These are phyloP conservation scores for Pseudozyma pruni DNA, from an alignment of 1,284 basidiomycete species.

Conservation along the genomic window DNA sequence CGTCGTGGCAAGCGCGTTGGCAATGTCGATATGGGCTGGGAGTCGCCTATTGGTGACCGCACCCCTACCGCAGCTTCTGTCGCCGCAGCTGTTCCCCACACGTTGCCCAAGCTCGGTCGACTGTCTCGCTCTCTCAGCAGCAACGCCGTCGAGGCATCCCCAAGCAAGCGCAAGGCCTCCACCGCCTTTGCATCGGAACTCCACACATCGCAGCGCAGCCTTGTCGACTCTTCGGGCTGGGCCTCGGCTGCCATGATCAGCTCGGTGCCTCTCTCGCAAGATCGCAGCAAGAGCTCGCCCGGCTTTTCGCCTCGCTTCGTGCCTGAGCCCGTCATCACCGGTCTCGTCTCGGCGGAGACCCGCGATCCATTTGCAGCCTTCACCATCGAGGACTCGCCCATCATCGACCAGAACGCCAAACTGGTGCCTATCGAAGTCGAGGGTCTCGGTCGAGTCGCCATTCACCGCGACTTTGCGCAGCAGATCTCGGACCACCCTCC, in stretches of 20 bases:
- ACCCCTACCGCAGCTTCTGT: slow-evolving; percentile 24
- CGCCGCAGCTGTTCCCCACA: slow-evolving; percentile 33
- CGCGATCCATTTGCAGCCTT: slow-evolving; percentile 40
- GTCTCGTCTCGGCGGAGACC: slow-evolving; percentile 17
- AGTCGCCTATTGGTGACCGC: slow-evolving; percentile 28
- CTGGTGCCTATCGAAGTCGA: slow-evolving; percentile 50
- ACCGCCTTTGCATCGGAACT: slow-evolving; percentile 45
- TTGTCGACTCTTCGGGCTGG: slow-evolving; percentile 48
- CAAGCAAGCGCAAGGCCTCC: slow-evolving; percentile 45
- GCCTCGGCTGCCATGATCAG: slow-evolving; percentile 51
- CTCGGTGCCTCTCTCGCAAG: slow-evolving; percentile 32
- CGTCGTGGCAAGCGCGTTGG: slow-evolving; percentile 47
- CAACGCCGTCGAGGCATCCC: slow-evolving; percentile 14
- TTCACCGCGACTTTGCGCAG: slow-evolving; percentile 43
- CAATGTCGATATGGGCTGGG: slow-evolving; percentile 53
- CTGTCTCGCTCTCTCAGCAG: slow-evolving; percentile 1
- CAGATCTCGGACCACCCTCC: slow-evolving; percentile 43
- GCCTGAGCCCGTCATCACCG: slow-evolving; percentile 22
- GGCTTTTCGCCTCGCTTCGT: slow-evolving; percentile 37
- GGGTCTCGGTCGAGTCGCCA: slow-evolving; percentile 44
- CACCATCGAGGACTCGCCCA: slow-evolving; percentile 17
- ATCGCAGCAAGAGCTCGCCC: slow-evolving; percentile 30
- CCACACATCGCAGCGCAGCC: slow-evolving; percentile 36
- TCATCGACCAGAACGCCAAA: slow-evolving; percentile 22
- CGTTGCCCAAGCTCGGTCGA: slow-evolving; percentile 21